Evolutionary conservation across 2,329 filamentous ascomycete genomes (phyloP), one percentile per base, ranked within the genome.

Genomic region (Epichloe typhina): DNA sequence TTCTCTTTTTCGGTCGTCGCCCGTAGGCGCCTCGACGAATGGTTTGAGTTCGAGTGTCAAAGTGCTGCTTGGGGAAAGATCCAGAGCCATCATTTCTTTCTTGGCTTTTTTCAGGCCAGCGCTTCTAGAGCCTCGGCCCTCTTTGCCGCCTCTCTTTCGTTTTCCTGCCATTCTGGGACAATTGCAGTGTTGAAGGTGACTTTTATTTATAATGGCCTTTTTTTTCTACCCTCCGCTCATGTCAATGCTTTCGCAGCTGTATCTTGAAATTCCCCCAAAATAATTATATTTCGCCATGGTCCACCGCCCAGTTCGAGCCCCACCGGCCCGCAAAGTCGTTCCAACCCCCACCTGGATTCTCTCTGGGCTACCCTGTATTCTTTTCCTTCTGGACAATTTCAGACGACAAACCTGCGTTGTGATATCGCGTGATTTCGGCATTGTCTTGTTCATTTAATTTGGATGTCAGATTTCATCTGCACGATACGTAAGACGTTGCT

Each of bases 1-100:
- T 59, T 83, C 80, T 55, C 78, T 69, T 58, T 73, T 75, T 53
- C 78, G 72, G 52, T 82, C 76, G 38, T 77, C 74, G 44, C 70
- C 69, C 48, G 67, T 68, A 9, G 72, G 70, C 5, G 73, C 67
- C 54, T 79, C 75, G 56, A 74, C 63, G 57, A 83, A 83, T 4
- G 64, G 66, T 36, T 59, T 58, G 53, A 66, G 66, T 47, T 66
- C 64, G 31, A 68, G 55, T 7, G 57, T 56, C 5, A 59, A 58
- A 50, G 64, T 65, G 33, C 61, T 48, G 41, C 54, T 48, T 12
- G 56, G 51, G 26, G 54, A 40, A 4, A 58, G 54, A 44, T 55
- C 52, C 48, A 57, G 50, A 15, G 57, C n/a, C 13, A 56, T 54
- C n/a, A 49, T 45, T 26, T 62, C 56, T 39, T 59, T 62, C 62